Evolutionary conservation across 163 green algal genomes (phyloP).

Genomic region (Chlamydomonas reinhardtii): DNA sequence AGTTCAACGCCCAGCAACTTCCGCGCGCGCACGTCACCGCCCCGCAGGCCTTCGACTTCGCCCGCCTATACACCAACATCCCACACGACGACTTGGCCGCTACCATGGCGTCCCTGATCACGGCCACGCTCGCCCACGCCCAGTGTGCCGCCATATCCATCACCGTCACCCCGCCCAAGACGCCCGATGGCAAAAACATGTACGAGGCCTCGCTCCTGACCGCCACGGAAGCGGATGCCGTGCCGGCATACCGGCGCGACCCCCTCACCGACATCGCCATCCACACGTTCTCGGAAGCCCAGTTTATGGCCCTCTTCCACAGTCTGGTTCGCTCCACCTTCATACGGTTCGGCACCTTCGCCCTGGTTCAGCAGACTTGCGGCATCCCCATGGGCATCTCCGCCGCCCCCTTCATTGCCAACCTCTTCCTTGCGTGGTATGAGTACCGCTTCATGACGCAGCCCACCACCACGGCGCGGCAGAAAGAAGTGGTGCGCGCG

Average conservation of each 20-base stretch:
- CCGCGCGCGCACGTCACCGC: neutral
- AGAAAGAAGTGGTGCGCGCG: too few species aligned
- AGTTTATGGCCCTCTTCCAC: neutral
- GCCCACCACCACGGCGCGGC: too few species aligned
- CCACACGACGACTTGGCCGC: neutral
- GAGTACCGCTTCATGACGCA: neutral
- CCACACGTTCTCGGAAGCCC: neutral
- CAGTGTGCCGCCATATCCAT: neutral
- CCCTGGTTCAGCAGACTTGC: too few species aligned
- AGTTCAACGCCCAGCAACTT: neutral
- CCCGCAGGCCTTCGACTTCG: neutral
- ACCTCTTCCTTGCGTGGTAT: constrained; percentile 5
- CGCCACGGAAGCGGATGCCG: too few species aligned
- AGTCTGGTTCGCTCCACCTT: neutral
- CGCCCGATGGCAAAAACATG: neutral
- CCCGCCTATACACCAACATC: neutral
- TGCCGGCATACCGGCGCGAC: neutral
- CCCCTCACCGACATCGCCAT: neutral
- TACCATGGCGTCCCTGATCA: neutral
- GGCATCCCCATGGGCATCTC: neutral
- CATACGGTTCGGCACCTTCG: neutral
- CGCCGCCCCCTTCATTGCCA: neutral
- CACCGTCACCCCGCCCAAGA: neutral
- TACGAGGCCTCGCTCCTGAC: neutral
- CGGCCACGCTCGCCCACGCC: neutral